A percentile compares a stretch with the other conserved stretches of the same genome.
phyloP scores from a whole-genome alignment of 805 yeast species.

The Kluyveromyces nonfermentans region DNA sequence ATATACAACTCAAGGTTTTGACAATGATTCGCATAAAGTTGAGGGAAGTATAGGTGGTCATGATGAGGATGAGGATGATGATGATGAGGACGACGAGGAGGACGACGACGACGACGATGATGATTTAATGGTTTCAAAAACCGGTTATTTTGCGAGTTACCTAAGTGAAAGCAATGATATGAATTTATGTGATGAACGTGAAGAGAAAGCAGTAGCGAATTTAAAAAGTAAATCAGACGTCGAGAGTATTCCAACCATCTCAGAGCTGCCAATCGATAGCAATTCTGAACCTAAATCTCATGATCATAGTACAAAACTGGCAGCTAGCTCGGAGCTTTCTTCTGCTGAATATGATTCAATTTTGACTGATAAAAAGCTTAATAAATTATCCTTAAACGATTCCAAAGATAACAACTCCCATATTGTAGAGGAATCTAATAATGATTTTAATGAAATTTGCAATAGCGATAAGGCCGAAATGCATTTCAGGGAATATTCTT shows the following conservation, averaged over 20 bases:
- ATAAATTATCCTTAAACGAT: too few relatives aligned
- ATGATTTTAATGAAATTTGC: background rate
- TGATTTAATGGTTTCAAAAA: conserved; percentile 15
- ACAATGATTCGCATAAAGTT: conserved; percentile 1
- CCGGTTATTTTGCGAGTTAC: conserved; percentile 14
- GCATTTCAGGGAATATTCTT: background rate
- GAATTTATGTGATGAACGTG: conserved; percentile 4
- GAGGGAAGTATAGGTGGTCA: conserved; percentile 1
- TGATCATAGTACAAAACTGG: too few relatives aligned
- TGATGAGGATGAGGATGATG: conserved; percentile 7
- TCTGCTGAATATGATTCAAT: too few relatives aligned
- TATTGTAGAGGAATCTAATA: background rate
- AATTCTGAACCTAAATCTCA: too few relatives aligned
- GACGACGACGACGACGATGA: conserved; percentile 14
- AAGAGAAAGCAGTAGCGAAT: conserved; percentile 6
- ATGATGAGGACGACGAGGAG: conserved; percentile 6
- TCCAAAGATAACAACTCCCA: background rate
- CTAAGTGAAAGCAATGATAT: conserved; percentile 1
- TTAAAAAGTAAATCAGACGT: too few relatives aligned
- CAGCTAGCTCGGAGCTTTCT: too few relatives aligned
- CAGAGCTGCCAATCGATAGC: too few relatives aligned
- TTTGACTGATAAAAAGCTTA: background rate
- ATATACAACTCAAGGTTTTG: background rate
- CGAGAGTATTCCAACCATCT: too few relatives aligned
- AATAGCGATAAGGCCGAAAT: background rate